Evolutionary conservation across 768 basidiomycete genomes (phyloP).

Genomic region (Neoboletus subvelutipes): DNA sequence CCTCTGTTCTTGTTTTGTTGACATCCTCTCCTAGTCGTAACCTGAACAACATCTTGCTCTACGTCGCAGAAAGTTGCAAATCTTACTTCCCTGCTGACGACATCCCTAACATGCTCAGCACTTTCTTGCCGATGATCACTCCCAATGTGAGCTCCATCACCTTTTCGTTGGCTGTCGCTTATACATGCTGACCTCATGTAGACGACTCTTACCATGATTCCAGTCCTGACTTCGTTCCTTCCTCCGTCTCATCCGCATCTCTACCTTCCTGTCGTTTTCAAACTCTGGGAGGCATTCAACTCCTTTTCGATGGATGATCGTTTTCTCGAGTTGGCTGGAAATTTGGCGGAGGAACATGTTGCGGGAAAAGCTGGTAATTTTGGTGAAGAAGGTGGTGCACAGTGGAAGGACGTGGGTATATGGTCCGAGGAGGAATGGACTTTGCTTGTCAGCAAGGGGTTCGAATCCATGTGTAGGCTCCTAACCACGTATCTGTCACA

Average conservation of each 20-base stretch:
- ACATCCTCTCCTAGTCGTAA: conserved; percentile 46
- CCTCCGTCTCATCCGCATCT: conserved; percentile 63
- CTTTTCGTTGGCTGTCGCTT: neutral
- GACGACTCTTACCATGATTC: conserved; percentile 70
- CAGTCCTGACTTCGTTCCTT: conserved; percentile 76
- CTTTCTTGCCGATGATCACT: conserved; percentile 70
- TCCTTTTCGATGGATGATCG: conserved; percentile 73
- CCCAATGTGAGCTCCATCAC: conserved; percentile 52
- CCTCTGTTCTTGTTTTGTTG: conserved; percentile 3
- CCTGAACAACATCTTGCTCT: conserved; percentile 68
- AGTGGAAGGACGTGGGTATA: conserved; percentile 86
- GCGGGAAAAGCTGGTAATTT: conserved; percentile 55
- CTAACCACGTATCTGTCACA: neutral
- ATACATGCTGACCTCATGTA: conserved; percentile 28
- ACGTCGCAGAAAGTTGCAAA: conserved; percentile 69
- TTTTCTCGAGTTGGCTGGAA: conserved; percentile 67
- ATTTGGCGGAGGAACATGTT: conserved; percentile 71
- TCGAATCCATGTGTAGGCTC: conserved; percentile 70
- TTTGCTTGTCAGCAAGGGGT: conserved; percentile 75
- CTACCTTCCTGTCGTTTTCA: conserved; percentile 72
- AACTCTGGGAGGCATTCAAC: conserved; percentile 77
- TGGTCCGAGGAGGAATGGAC: conserved; percentile 86
- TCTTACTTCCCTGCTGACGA: conserved; percentile 66
- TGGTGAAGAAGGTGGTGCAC: conserved; percentile 54
- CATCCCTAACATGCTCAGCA: conserved; percentile 67